Conservation (phyloP, 2,329 filamentous ascomycete species). For the Metarhizium rileyi region DNA sequence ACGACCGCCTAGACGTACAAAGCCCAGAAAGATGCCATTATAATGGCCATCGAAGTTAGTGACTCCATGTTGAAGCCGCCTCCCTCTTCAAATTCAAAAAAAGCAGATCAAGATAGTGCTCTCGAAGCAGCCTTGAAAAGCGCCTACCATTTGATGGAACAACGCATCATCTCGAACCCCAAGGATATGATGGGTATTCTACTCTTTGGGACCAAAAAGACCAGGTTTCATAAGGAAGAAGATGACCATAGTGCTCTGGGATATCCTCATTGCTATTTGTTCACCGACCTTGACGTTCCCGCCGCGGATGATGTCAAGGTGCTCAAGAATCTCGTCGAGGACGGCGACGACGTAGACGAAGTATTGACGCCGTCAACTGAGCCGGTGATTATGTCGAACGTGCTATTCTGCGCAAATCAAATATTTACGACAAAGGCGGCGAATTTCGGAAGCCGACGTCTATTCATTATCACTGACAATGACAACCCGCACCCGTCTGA, state of each 20-base stretch:
- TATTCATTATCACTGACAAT: conserved; percentile 96
- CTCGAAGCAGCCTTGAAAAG: conserved; percentile 82
- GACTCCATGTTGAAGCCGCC: conserved; percentile 71
- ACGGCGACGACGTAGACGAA: conserved; percentile 60
- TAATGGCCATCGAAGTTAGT: conserved; percentile 91
- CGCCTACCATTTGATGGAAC: conserved; percentile 91
- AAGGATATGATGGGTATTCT: conserved; percentile 96
- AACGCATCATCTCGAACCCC: conserved; percentile 93
- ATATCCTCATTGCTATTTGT: conserved; percentile 88
- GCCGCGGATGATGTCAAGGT: conserved; percentile 78
- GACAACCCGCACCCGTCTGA: conserved; percentile 72
- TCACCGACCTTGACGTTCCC: conserved; percentile 80
- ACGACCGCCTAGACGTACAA: conserved; percentile 61
- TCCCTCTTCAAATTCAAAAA: conserved; percentile 56
- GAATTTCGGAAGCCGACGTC: conserved; percentile 81
- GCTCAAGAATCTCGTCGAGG: conserved; percentile 66
- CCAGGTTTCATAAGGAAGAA: conserved; percentile 64
- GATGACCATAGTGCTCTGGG: conserved; percentile 49
- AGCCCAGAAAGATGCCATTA: conserved; percentile 90
- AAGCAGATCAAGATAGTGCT: conserved; percentile 68
- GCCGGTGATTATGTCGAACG: conserved; percentile 70
- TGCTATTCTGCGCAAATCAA: conserved; percentile 92
- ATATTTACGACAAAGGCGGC: conserved; percentile 92
- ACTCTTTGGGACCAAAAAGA: conserved; percentile 80
- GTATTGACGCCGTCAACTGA: conserved; percentile 63